Evolutionary conservation across 805 yeast genomes (phyloP).

Genomic region (Tetrapisispora arboricola): DNA sequence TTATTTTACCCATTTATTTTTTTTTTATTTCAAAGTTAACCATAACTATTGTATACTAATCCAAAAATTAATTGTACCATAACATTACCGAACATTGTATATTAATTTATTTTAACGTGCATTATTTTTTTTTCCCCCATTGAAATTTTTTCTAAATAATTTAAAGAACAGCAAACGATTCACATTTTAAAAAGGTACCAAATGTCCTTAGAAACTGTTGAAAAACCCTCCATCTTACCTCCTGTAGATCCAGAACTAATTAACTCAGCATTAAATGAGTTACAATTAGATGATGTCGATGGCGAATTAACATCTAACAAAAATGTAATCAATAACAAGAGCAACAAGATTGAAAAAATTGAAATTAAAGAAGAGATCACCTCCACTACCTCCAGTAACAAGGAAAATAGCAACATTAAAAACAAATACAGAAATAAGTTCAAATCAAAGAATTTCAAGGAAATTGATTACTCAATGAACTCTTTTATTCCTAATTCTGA

Average conservation of each 20-base stretch:
- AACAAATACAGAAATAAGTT: not conserved
- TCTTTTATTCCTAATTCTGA: not conserved
- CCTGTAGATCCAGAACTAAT: conserved; percentile 22
- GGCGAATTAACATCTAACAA: conserved; percentile 4
- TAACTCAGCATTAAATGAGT: conserved; percentile 25
- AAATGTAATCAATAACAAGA: not conserved
- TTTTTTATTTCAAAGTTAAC: not conserved
- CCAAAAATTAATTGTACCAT: conserved; percentile 1
- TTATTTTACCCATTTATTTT: not conserved
- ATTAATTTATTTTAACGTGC: not conserved
- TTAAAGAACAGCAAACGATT: not conserved
- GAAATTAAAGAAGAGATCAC: not conserved
- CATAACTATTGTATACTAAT: conserved; percentile 1
- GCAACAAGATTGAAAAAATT: not conserved
- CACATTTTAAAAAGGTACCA: too few relatives aligned
- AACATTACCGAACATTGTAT: not conserved
- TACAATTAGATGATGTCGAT: conserved; percentile 23
- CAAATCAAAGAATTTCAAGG: not conserved
- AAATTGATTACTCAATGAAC: not conserved
- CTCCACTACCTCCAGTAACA: not conserved
- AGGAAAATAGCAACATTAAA: not conserved
- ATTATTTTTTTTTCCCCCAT: not conserved
- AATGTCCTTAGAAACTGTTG: conserved; percentile 4
- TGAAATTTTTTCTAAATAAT: not conserved
- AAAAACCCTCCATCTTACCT: conserved; percentile 2